A percentile compares a stretch with the other conserved stretches of the same genome.
Conservation (phyloP, 148 eudicot species). For the Tetragonia tetragonoides region DNA sequence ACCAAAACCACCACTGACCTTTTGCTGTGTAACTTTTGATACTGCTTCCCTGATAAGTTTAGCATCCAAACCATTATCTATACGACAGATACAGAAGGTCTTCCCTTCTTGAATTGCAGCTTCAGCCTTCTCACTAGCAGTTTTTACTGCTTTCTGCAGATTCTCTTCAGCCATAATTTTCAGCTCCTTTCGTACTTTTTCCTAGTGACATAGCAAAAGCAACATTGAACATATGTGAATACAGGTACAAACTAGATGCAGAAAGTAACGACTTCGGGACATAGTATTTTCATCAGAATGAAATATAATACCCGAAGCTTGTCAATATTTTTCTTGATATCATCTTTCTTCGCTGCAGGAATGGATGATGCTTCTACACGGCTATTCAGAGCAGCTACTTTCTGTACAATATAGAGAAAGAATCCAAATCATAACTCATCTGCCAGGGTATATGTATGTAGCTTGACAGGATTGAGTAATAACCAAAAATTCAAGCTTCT, state of each 20-base stretch:
- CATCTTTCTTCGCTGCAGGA: slow-evolving; percentile 78
- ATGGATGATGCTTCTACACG: slow-evolving; percentile 72
- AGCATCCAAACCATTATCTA: slow-evolving; percentile 79
- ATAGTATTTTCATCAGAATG: not conserved
- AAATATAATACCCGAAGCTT: slow-evolving; percentile 57
- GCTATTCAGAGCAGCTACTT: slow-evolving; percentile 67
- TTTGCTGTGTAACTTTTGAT: slow-evolving; percentile 69
- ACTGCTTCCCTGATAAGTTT: slow-evolving; percentile 84
- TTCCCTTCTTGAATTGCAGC: slow-evolving; percentile 67
- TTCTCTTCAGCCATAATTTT: slow-evolving; percentile 77
- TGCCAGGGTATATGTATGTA: not conserved
- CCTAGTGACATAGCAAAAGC: slow-evolving; percentile 35
- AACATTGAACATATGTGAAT: not conserved
- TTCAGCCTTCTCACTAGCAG: slow-evolving; percentile 67
- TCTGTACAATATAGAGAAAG: slow-evolving; percentile 38
- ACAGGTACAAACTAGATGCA: not conserved
- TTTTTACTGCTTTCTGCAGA: slow-evolving; percentile 63
- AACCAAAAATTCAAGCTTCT: not conserved
- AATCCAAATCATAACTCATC: not conserved
- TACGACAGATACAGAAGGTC: slow-evolving; percentile 61
- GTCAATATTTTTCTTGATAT: slow-evolving; percentile 53
- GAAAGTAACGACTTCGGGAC: not conserved
- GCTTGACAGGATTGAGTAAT: not conserved
- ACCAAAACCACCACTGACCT: slow-evolving; percentile 41
- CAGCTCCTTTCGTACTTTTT: slow-evolving; percentile 64